phyloP scores from a whole-genome alignment of 1,284 basidiomycete genomes.

The Ceratobasidium sp. region DNA sequence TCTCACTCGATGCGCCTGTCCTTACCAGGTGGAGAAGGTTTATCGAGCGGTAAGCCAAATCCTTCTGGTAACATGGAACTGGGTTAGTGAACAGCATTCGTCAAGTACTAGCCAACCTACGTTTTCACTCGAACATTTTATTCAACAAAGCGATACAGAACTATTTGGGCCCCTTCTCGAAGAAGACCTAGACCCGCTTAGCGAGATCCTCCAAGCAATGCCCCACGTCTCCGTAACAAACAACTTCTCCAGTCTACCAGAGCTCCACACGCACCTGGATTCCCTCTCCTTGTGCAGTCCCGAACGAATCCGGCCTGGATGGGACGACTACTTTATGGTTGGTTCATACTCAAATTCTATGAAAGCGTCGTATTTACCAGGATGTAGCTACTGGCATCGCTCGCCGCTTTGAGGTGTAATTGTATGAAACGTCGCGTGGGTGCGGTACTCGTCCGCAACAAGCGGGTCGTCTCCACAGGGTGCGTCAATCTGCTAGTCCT shows the following conservation, averaged over 20 bases:
- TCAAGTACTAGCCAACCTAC: conserved; percentile 33
- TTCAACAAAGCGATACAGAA: conserved; percentile 72
- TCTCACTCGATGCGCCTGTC: conserved; percentile 89
- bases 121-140: conserved; percentile 75
- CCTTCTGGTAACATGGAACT: conserved; percentile 53
- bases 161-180: conserved; percentile 64
- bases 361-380: background rate
- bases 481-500: conserved; percentile 56
- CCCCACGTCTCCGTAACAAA: conserved; percentile 62
- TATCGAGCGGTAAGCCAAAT: conserved; percentile 13
- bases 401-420: conserved; percentile 90
- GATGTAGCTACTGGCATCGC: conserved; percentile 81
- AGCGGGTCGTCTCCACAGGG: conserved; percentile 94
- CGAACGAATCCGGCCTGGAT: conserved; percentile 84
- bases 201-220: conserved; percentile 44
- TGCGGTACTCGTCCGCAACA: conserved; percentile 87
- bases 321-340: conserved; percentile 96
- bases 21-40: conserved; percentile 59
- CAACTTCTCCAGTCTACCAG: conserved; percentile 68
- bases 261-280: conserved; percentile 76
- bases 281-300: conserved; percentile 76
- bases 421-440: conserved; percentile 99
- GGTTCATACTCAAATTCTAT: background rate
- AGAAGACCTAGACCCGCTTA: conserved; percentile 54
- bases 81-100: background rate